Base-by-base conservation (phyloP, 2,329 filamentous ascomycete genomes). In the Aspergillus transmontanensis region DNA sequence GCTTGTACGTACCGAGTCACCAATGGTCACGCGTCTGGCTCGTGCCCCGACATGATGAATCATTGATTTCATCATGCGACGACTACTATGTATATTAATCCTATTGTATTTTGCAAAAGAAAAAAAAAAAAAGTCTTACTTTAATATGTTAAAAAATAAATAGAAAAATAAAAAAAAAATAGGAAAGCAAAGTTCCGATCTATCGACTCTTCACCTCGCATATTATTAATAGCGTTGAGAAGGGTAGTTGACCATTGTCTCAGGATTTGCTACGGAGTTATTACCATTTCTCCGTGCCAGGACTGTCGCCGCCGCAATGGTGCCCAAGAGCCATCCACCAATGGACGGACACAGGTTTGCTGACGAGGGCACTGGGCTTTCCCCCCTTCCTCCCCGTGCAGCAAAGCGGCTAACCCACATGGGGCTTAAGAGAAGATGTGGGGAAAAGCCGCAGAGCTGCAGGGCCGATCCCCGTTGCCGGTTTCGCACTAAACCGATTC, bases 401-500 rank as follows among this genome's bases (percentile, higher is more conserved):
- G 26, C 30, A 36, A 36, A 51, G 30, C 34, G 36, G 21, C 46
- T 50, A 50, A 30, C 9, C 63, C 34, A 57, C 45, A 51, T 46
- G 54, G 59, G 54, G 48, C 46, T 51, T 53, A 36, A 36, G 45
- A 58, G 23, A 55, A 45, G 62, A 36, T 70, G 64, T 69, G 66
- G 69, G 66, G 68, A 66, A 64, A 64, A 55, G 53, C 63, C 65
- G 62, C 64, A 64, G 63, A 58, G 63, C 68, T 70, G 66, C 68
- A 70, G 69, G 66, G 69, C 68, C 63, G 70, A 72, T 72, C 70
- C 68, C 69, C 69, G 70, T 72, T 71, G 64, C 65, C 67, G 62
- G 64, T 63, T 54, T 66, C 51, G 64, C 65, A 60, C 63, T 70
- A 73, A 50, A 46, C 71, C 67, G 39, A 66, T 70, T 68, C n/a